Conservation (phyloP, 805 yeast species). For the Suhomyces vadensis region DNA sequence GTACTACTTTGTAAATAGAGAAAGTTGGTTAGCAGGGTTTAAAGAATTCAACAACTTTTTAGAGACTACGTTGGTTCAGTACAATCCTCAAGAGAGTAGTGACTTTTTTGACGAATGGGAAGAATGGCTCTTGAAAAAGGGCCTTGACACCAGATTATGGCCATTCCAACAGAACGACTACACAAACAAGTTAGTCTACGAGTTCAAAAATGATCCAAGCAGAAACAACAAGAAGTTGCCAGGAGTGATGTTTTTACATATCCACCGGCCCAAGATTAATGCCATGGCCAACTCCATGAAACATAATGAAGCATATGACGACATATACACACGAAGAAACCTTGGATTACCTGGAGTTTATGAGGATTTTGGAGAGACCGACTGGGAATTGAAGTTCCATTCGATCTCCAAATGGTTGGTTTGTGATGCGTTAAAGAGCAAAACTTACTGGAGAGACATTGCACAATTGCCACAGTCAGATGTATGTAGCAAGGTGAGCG, state of each 20-base stretch:
- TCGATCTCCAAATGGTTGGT: constrained; percentile 32
- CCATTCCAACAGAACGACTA: constrained; percentile 31
- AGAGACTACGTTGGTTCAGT: constrained; percentile 35
- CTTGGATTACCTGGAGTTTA: constrained; percentile 23
- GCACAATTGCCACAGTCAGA: constrained; percentile 13
- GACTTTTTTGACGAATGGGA: constrained; percentile 27
- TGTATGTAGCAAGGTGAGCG: constrained; percentile 21
- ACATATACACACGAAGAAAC: constrained; percentile 24
- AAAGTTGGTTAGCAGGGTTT: constrained; percentile 14
- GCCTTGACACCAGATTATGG: constrained; percentile 30
- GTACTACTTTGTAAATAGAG: constrained; percentile 34
- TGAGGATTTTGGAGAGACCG: constrained; percentile 19
- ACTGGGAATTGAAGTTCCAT: constrained; percentile 40
- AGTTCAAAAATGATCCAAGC: constrained; percentile 17
- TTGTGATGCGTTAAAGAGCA: constrained; percentile 27
- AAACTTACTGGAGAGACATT: constrained; percentile 23
- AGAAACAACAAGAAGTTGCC: constrained; percentile 16
- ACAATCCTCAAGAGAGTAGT: constrained; percentile 25
- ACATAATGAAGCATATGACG: constrained; percentile 11
- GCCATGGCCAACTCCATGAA: constrained; percentile 23
- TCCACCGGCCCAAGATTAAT: constrained; percentile 35
- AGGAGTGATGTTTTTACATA: constrained; percentile 30
- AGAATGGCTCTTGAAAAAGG: constrained; percentile 22
- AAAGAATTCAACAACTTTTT: constrained; percentile 4
- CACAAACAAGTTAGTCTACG: constrained; percentile 22